A percentile compares a stretch with the other conserved stretches of the same genome.
phyloP scores from a whole-genome alignment of 2,329 filamentous ascomycete genomes.

The Apiospora saccharicola region DNA sequence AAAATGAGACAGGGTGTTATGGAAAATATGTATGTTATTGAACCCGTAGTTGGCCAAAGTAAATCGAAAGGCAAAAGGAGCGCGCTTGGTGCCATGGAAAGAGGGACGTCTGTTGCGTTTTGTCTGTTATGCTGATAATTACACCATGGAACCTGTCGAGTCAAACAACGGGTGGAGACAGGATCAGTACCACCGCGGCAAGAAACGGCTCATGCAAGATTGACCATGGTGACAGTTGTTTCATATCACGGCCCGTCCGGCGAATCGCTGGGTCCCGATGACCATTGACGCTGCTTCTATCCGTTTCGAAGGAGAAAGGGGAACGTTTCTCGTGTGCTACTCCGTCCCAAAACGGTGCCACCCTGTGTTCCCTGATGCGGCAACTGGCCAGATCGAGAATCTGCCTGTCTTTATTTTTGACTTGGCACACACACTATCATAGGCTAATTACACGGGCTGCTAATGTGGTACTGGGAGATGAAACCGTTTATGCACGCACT shows the following conservation, averaged over 20 bases:
- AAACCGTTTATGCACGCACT: too few relatives aligned
- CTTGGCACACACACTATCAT: not conserved
- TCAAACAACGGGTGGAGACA: not conserved
- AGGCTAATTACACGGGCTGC: too few relatives aligned
- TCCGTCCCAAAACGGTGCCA: too few relatives aligned
- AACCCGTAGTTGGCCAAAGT: not conserved
- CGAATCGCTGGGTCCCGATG: not conserved
- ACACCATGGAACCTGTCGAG: not conserved
- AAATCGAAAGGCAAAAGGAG: not conserved
- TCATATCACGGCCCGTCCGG: not conserved
- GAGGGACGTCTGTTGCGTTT: too few relatives aligned
- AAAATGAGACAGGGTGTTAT: too few relatives aligned
- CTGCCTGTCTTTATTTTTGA: not conserved
- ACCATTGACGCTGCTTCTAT: not conserved
- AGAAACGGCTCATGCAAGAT: not conserved
- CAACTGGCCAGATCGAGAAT: not conserved
- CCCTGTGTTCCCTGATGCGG: not conserved
- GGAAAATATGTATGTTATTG: too few relatives aligned
- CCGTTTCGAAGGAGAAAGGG: not conserved
- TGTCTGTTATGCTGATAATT: too few relatives aligned
- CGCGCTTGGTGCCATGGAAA: not conserved
- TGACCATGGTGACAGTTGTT: not conserved
- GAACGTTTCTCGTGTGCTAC: not conserved
- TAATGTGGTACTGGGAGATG: not conserved
- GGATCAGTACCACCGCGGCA: not conserved